phyloP scores from a whole-genome alignment of 2,329 filamentous ascomycete genomes.

The Exophiala phaeomuriformis region DNA sequence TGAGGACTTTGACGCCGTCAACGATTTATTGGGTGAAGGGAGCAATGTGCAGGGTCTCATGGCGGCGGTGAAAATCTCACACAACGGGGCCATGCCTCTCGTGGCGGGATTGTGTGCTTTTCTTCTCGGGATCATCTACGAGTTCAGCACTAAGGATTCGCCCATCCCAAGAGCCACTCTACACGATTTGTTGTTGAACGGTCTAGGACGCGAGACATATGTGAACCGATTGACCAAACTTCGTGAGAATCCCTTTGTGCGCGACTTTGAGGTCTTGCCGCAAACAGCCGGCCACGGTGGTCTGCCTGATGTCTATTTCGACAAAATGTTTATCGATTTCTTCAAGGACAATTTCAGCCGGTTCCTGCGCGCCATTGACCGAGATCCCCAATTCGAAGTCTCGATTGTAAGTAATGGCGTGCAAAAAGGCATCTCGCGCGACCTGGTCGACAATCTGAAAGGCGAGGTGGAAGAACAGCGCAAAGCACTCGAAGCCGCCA shows the following conservation, averaged over 20 bases:
- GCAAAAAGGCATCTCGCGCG: slow-evolving; percentile 85
- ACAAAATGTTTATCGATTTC: slow-evolving; percentile 81
- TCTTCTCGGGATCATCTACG: slow-evolving; percentile 81
- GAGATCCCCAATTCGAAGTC: slow-evolving; percentile 81
- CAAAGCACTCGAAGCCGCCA: slow-evolving; percentile 50
- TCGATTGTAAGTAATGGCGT: slow-evolving; percentile 70
- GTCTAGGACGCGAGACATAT: slow-evolving; percentile 79
- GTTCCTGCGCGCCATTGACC: slow-evolving; percentile 74
- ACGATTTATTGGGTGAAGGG: slow-evolving; percentile 86
- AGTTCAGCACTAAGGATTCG: slow-evolving; percentile 96
- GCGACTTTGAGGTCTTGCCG: slow-evolving; percentile 82
- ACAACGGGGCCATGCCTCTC: slow-evolving; percentile 52
- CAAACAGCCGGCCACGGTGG: slow-evolving; percentile 49
- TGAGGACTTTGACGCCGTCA: slow-evolving; percentile 82
- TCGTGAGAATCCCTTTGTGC: slow-evolving; percentile 67
- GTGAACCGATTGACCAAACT: slow-evolving; percentile 72
- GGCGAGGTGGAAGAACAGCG: slow-evolving; percentile 69
- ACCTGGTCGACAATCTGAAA: slow-evolving; percentile 79
- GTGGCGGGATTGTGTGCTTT: slow-evolving; percentile 77
- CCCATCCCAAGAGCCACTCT: slow-evolving; percentile 75
- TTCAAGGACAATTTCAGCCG: slow-evolving; percentile 94
- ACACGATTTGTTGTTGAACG: slow-evolving; percentile 67
- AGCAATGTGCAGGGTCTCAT: slow-evolving; percentile 85
- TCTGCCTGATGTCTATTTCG: slow-evolving; percentile 76
- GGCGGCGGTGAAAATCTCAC: slow-evolving; percentile 60